Evolutionary conservation across 352 stramenopile species (phyloP).

Genomic region (Globisporangium emineosum): DNA sequence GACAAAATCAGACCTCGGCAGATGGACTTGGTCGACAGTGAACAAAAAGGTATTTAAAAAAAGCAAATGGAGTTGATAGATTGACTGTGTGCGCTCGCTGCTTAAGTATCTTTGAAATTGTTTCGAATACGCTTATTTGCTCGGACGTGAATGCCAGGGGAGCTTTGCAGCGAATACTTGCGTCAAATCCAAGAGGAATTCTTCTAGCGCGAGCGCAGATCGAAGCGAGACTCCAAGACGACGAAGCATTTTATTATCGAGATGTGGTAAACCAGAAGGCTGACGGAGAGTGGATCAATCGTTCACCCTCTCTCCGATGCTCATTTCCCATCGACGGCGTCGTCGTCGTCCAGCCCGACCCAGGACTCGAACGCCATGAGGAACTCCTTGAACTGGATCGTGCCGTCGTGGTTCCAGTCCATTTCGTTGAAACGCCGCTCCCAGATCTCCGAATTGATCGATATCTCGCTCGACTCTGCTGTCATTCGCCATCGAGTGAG

Average conservation of each 20-base stretch:
- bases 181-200: neutral
- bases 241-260: neutral
- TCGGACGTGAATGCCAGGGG: too few species aligned
- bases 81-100: slow-evolving; percentile 8
- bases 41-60: slow-evolving; percentile 30
- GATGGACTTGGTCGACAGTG: slow-evolving; percentile 6
- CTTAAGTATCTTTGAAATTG: neutral
- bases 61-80: slow-evolving; percentile 12
- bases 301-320: neutral
- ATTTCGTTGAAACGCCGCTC: slow-evolving; percentile 85
- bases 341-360: slow-evolving; percentile 78
- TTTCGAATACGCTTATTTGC: neutral
- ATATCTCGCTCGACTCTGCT: slow-evolving; percentile 30
- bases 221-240: neutral
- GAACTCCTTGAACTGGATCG: slow-evolving; percentile 89
- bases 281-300: neutral
- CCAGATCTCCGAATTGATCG: slow-evolving; percentile 72
- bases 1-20: neutral
- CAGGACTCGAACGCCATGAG: slow-evolving; percentile 86
- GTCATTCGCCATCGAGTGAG: neutral
- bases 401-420: slow-evolving; percentile 84
- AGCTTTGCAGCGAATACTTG: neutral
- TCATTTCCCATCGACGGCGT: slow-evolving; percentile 21
- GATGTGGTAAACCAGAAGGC: too few species aligned
- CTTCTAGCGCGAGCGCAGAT: neutral